Percentiles rank a stretch among this genome's conserved stretches.
phyloP scores from a whole-genome alignment of 768 basidiomycete genomes.

The Macrolepiota albuminosa region DNA sequence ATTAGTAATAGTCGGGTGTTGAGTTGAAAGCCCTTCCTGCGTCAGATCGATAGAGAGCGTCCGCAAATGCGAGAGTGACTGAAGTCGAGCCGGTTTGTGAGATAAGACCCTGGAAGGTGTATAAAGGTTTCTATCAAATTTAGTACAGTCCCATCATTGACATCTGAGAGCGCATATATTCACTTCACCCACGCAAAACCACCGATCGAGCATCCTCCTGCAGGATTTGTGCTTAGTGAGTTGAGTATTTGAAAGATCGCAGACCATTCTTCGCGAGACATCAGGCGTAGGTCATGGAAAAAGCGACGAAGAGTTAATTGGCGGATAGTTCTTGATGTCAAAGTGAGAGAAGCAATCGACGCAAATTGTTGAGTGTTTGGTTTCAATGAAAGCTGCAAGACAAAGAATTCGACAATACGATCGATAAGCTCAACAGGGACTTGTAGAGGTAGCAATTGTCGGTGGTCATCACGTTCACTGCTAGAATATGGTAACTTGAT shows the following conservation, averaged over 20 bases:
- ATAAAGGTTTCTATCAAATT: conserved; percentile 24
- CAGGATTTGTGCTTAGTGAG: conserved; percentile 13
- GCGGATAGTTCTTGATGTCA: conserved; percentile 38
- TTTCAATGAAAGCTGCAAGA: conserved; percentile 8
- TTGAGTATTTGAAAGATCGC: conserved; percentile 19
- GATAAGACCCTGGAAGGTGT: conserved; percentile 27
- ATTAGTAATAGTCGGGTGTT: conserved; percentile 29
- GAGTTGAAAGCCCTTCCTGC: conserved; percentile 36
- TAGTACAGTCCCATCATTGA: not conserved
- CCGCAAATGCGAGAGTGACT: conserved; percentile 29
- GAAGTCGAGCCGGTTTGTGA: conserved; percentile 20
- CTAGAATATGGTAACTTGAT: not conserved
- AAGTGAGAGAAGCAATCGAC: conserved; percentile 33
- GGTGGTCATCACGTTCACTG: not conserved
- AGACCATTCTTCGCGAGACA: conserved; percentile 18
- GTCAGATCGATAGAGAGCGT: conserved; percentile 37
- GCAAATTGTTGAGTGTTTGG: conserved; percentile 20
- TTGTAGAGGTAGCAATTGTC: conserved; percentile 17
- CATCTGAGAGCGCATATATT: conserved; percentile 20
- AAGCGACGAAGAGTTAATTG: conserved; percentile 36
- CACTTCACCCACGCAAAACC: conserved; percentile 46
- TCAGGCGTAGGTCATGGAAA: conserved; percentile 27
- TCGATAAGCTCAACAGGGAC: conserved; percentile 35
- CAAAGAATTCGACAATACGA: conserved; percentile 25
- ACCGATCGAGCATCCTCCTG: conserved; percentile 10